Base-by-base conservation (phyloP, 306 rosid species). In the Erythrophleum fordii region DNA sequence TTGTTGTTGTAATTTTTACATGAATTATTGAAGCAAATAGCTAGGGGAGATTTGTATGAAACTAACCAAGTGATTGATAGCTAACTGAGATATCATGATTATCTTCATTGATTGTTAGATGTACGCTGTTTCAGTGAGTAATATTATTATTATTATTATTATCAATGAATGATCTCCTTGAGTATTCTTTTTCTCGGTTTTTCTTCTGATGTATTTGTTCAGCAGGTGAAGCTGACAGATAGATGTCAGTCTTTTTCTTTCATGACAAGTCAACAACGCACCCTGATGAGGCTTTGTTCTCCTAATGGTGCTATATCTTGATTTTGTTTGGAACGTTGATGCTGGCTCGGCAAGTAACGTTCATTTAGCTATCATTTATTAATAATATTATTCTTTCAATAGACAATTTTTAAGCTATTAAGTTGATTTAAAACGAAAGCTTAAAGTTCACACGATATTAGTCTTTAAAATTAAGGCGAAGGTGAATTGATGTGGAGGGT, bases 31-130 rank as follows among this genome's bases (percentile, higher is more conserved):
- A 65, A 74, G 80, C 80, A 85, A 80, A 66, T 81, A 76, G 86
- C 70, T 84, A 76, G 88, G 20, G 77, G 65, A 81, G 79, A 71
- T 86, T 52, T 73, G 77, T 76, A 13, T 77, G 84, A 86, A 74
- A 79, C 73, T 77, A 75, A 77, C 82, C 65, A 60, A 65, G 69
- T 83, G 79, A 85, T 82, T 77, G 80, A 79, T 82, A 58, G 76
- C 68, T 82, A 75, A 77, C 78, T 69, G 74, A 76, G 65, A 80
- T 66, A 70, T 80, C 69, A 65, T 46, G 59, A 45, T 75, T 66
- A 78, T 72, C 61, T 45, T 53, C 41, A 66, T 76, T 82, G 80
- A 61, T 51, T 72, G 56, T 66, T 61, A 56, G 56, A 28, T 83
- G 71, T 79, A 69, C 46, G 68, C 39, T 82, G 69, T 56, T 41